A percentile compares a stretch with the other conserved stretches of the same genome.
Conservation (phyloP, 139 green algal genomes). For the Coelastrella sp. region DNA sequence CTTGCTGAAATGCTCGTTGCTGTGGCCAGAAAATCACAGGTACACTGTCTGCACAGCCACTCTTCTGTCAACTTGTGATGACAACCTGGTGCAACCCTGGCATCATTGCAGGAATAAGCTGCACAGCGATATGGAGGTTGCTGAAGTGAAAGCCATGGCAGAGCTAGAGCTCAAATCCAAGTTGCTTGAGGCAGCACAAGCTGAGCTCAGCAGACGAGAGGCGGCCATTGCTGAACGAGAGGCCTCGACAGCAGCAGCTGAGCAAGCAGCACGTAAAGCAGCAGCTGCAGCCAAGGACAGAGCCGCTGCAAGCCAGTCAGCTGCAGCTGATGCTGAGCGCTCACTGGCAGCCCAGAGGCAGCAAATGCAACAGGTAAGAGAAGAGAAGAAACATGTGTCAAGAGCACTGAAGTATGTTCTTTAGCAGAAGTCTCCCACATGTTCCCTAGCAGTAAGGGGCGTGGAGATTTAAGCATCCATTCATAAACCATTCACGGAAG, state of each 20-base stretch:
- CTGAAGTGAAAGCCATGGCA: conserved; percentile 30
- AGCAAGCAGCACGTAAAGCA: background rate
- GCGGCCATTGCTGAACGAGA: conserved; percentile 14
- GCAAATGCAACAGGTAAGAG: conserved; percentile 33
- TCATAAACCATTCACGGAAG: too few relatives aligned
- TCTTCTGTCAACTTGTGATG: too few relatives aligned
- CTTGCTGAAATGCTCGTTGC: background rate
- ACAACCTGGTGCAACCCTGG: background rate
- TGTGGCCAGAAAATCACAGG: background rate
- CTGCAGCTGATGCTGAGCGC: conserved; percentile 11
- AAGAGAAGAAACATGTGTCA: background rate
- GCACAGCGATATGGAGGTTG: conserved; percentile 44
- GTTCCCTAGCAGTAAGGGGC: too few relatives aligned
- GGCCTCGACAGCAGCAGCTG: background rate
- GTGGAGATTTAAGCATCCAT: too few relatives aligned
- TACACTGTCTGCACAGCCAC: too few relatives aligned
- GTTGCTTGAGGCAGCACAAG: conserved; percentile 40
- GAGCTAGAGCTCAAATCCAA: conserved; percentile 40
- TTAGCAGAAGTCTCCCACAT: too few relatives aligned
- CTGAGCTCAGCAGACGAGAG: conserved; percentile 18
- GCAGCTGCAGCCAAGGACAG: background rate
- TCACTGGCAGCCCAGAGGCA: conserved; percentile 22
- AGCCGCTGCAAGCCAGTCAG: background rate
- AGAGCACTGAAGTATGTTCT: background rate
- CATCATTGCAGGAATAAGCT: conserved; percentile 33